Evolutionary conservation across 1,139 yeast species (phyloP).

Genomic region (Yamadazyma atlantica): DNA sequence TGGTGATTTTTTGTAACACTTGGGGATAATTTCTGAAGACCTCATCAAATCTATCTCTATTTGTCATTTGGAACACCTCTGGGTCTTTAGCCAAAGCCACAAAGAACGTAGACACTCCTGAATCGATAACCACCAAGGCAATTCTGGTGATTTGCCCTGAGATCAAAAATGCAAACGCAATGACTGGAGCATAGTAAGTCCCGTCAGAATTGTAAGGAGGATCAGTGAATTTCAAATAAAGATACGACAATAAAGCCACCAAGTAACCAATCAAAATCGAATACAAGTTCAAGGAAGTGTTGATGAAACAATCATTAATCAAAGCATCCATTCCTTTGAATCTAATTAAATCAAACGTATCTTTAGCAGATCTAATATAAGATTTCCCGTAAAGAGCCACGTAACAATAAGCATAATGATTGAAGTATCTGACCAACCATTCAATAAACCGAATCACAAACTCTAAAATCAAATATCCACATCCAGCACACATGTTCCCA

Average conservation of each 20-base stretch:
- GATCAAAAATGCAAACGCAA: conserved; percentile 76
- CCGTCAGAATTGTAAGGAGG: conserved; percentile 72
- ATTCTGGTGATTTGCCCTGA: conserved; percentile 76
- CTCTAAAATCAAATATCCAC: conserved; percentile 56
- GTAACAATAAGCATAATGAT: conserved; percentile 87
- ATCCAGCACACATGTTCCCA: conserved; percentile 55
- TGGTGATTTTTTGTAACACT: conserved; percentile 56
- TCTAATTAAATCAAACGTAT: conserved; percentile 76
- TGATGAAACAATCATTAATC: conserved; percentile 80
- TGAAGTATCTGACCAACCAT: conserved; percentile 82
- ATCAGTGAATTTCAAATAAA: conserved; percentile 69
- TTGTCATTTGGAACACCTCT: conserved; percentile 73
- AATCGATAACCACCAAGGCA: conserved; percentile 69
- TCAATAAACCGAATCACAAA: conserved; percentile 65
- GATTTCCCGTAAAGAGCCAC: conserved; percentile 84
- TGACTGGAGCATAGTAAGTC: conserved; percentile 68
- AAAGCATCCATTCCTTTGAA: conserved; percentile 85
- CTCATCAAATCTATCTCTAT: conserved; percentile 74
- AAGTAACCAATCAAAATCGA: conserved; percentile 69
- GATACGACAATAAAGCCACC: conserved; percentile 65
- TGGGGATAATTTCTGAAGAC: conserved; percentile 74
- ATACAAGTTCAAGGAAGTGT: conserved; percentile 72
- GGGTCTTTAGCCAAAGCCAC: conserved; percentile 88
- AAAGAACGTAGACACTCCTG: conserved; percentile 85
- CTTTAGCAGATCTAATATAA: conserved; percentile 73